Evolutionary conservation across 257 asterid species (phyloP).

Genomic region (Rhazya stricta): DNA sequence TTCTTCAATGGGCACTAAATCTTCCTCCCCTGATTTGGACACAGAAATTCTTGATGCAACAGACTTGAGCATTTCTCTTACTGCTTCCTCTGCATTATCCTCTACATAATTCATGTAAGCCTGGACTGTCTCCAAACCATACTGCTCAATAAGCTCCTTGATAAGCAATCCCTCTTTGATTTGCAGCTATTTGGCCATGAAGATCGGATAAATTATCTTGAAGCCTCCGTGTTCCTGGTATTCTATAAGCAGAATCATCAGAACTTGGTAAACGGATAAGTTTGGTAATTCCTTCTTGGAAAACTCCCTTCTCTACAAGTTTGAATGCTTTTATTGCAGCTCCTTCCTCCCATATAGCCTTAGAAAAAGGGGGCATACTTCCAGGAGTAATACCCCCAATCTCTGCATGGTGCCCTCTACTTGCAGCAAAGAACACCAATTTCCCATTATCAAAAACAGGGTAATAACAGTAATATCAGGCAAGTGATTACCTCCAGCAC

Average conservation of each 20-base stretch:
- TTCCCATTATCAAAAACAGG: slow-evolving; percentile 71
- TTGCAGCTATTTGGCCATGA: slow-evolving; percentile 95
- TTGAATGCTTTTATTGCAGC: slow-evolving; percentile 96
- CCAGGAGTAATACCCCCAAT: slow-evolving; percentile 99
- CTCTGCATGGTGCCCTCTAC: slow-evolving; percentile 98
- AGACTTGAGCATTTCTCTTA: slow-evolving; percentile 88
- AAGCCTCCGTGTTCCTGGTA: slow-evolving; percentile 90
- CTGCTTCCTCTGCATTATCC: slow-evolving; percentile 89
- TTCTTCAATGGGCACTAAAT: slow-evolving; percentile 60
- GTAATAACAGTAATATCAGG: slow-evolving; percentile 95
- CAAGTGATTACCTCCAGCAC: slow-evolving; percentile 94
- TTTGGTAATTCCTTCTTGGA: slow-evolving; percentile 78
- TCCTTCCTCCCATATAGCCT: slow-evolving; percentile 95
- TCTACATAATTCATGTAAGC: slow-evolving; percentile 90
- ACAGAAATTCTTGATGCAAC: slow-evolving; percentile 47
- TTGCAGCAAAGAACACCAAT: slow-evolving; percentile 83
- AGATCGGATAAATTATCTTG: slow-evolving; percentile 94
- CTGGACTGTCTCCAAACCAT: slow-evolving; percentile 77
- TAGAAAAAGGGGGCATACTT: slow-evolving; percentile 98
- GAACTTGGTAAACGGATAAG: slow-evolving; percentile 62
- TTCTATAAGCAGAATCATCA: slow-evolving; percentile 42
- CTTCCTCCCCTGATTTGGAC: slow-evolving; percentile 28
- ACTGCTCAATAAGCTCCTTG: slow-evolving; percentile 89
- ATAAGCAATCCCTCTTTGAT: slow-evolving; percentile 91
- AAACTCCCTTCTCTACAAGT: slow-evolving; percentile 76